Evolutionary conservation across 1,139 yeast genomes (phyloP).

Genomic region (Saccharomycopsis hybrid): DNA sequence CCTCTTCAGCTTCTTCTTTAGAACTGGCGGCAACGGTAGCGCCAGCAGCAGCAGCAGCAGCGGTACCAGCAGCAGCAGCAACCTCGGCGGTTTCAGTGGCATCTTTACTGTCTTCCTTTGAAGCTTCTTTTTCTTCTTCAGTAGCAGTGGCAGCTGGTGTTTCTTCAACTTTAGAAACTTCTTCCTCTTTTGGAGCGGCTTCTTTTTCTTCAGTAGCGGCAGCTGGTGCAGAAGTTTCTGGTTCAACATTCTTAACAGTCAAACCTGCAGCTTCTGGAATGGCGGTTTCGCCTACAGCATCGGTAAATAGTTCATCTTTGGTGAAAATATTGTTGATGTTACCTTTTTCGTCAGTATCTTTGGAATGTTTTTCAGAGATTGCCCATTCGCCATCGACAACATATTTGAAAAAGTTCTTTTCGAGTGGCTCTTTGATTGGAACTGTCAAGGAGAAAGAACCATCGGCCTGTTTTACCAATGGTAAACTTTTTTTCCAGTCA

Average conservation of each 20-base stretch:
- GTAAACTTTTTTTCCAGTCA: slow-evolving; percentile 58
- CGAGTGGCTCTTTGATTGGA: slow-evolving; percentile 36
- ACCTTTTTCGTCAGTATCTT: slow-evolving; percentile 45
- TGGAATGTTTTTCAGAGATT: slow-evolving; percentile 40
- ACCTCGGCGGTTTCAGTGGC: no score
- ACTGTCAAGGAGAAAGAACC: slow-evolving; percentile 57
- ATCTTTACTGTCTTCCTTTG: background rate
- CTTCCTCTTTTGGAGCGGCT: slow-evolving; percentile 2
- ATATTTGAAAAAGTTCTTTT: slow-evolving; percentile 54
- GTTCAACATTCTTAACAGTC: slow-evolving; percentile 15
- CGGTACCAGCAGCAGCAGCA: slow-evolving; percentile 20
- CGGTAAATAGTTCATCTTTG: slow-evolving; percentile 28
- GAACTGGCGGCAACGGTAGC: no score
- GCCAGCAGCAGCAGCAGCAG: no score
- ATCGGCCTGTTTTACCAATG: slow-evolving; percentile 50
- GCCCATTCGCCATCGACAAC: slow-evolving; percentile 73
- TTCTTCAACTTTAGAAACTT: background rate
- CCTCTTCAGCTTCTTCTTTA: slow-evolving; percentile 16
- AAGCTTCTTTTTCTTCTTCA: slow-evolving; percentile 7
- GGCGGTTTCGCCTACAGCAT: slow-evolving; percentile 26
- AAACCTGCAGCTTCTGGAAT: slow-evolving; percentile 53
- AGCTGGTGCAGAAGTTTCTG: slow-evolving; percentile 44
- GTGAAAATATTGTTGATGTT: slow-evolving; percentile 55
- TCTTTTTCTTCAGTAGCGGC: slow-evolving; percentile 15
- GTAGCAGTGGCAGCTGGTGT: slow-evolving; percentile 16